Percentiles rank a stretch among this genome's conserved stretches.
Conservation (phyloP, 768 basidiomycete species). For the Russula compacta region DNA sequence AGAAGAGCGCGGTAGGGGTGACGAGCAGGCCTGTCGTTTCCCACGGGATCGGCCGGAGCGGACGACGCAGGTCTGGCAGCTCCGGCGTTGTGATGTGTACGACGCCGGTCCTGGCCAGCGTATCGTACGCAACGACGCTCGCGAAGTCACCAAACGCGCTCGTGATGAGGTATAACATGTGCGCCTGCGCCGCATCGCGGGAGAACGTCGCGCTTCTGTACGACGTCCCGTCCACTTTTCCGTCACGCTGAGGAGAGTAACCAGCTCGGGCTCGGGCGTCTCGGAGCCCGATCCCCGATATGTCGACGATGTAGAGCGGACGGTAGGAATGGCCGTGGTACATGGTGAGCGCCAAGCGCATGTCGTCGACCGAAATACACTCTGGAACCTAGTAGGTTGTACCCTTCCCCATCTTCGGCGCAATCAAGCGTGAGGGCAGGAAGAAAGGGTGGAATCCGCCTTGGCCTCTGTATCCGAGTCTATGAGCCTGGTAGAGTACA, state of each 20-base stretch:
- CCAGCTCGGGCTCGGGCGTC: conserved; percentile 21
- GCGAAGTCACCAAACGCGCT: conserved; percentile 34
- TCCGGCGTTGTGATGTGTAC: conserved; percentile 33
- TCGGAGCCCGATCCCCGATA: conserved; percentile 25
- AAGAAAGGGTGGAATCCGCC: conserved; percentile 25
- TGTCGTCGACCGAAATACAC: conserved; percentile 33
- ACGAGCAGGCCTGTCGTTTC: conserved; percentile 24
- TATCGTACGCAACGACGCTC: conserved; percentile 31
- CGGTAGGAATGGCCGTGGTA: conserved; percentile 25
- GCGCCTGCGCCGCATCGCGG: conserved; percentile 24
- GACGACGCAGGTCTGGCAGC: conserved; percentile 22
- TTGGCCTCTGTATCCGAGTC: conserved; percentile 28
- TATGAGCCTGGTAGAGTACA: conserved; percentile 28
- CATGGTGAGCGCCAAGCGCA: conserved; percentile 29
- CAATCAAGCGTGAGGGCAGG: conserved; percentile 29
- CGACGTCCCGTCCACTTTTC: conserved; percentile 26
- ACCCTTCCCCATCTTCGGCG: conserved; percentile 26
- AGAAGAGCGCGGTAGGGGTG: conserved; percentile 21
- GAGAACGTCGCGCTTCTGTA: conserved; percentile 25
- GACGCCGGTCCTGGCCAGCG: conserved; percentile 24
- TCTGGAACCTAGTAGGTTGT: conserved; percentile 26
- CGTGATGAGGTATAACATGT: conserved; percentile 29
- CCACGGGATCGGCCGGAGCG: conserved; percentile 32
- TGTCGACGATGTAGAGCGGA: conserved; percentile 28
- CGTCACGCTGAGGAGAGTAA: conserved; percentile 30